Percentiles rank a stretch among this genome's conserved stretches.
Conservation (phyloP, 371 early-diverging fungal species). For the Rhizomucor pusillus region DNA sequence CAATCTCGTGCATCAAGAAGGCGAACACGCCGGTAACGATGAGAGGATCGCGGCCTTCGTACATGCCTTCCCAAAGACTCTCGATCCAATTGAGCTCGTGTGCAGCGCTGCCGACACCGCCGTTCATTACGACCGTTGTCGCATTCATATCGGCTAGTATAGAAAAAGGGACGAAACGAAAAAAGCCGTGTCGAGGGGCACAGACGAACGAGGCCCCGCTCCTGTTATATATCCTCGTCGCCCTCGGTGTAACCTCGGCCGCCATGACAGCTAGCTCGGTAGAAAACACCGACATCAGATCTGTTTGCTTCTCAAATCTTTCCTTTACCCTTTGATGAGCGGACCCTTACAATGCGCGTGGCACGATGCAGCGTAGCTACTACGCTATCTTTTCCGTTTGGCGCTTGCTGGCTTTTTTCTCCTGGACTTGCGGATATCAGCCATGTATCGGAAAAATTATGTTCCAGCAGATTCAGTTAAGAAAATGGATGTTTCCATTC, state of each 20-base stretch:
- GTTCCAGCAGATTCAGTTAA: no score
- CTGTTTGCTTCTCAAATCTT: no score
- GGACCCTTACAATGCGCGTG: no score
- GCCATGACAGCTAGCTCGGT: no score
- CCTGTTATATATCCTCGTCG: background rate
- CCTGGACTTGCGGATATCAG: no score
- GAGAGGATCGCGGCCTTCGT: slow-evolving; percentile 68
- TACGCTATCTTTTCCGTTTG: no score
- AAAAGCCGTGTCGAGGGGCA: slow-evolving; percentile 1
- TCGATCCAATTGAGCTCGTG: slow-evolving; percentile 20
- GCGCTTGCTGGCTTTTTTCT: no score
- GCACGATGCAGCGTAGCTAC: no score
- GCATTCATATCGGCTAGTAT: slow-evolving; percentile 5
- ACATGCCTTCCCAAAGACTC: slow-evolving; percentile 56
- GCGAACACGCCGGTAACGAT: slow-evolving; percentile 64
- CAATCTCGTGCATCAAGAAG: slow-evolving; percentile 73
- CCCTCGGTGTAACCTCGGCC: background rate
- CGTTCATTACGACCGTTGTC: slow-evolving; percentile 1
- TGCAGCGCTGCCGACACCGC: slow-evolving; percentile 2
- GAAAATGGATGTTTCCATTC: no score
- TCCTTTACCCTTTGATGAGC: no score
- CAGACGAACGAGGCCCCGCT: background rate
- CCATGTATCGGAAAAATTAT: no score
- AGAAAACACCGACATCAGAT: no score
- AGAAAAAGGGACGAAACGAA: background rate